Conservation (phyloP, 169 alveolate species). For the Babesia bovis region DNA sequence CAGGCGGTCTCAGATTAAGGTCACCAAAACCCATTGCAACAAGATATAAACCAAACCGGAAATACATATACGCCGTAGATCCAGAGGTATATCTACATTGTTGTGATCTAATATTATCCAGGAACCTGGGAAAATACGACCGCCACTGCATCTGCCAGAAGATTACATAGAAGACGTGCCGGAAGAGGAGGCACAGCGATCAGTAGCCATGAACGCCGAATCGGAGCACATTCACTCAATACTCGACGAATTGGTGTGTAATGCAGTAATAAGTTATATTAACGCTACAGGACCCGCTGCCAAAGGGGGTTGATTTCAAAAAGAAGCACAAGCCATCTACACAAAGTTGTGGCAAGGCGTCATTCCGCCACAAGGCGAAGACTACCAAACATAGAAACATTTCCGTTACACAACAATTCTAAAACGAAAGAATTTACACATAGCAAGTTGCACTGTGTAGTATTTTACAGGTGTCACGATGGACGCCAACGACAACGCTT, state of each 20-base stretch:
- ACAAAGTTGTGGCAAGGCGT: conserved; percentile 70
- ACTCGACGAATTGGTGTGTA: conserved; percentile 62
- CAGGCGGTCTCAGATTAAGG: conserved; percentile 57
- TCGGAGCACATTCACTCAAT: conserved; percentile 45
- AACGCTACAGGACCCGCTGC: conserved; percentile 43
- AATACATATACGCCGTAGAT: conserved; percentile 60
- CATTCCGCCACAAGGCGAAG: conserved; percentile 58
- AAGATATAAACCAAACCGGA: conserved; percentile 60
- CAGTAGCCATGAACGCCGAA: conserved; percentile 3
- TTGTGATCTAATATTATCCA: conserved; percentile 12
- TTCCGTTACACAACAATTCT: conserved; percentile 32
- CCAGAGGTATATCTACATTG: conserved; percentile 53
- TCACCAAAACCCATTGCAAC: conserved; percentile 66
- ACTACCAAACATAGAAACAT: conserved; percentile 56
- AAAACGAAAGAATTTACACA: neutral
- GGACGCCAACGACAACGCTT: neutral
- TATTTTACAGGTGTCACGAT: neutral
- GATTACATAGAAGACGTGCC: conserved; percentile 4
- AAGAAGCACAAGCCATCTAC: conserved; percentile 60
- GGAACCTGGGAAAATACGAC: conserved; percentile 43
- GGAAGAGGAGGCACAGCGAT: conserved; percentile 22
- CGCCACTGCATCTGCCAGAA: conserved; percentile 24
- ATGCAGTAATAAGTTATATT: neutral
- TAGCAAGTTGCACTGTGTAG: neutral
- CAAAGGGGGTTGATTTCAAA: conserved; percentile 42